These are phyloP conservation scores for Chamaenerion angustifolium DNA, from an alignment of 345 rosid species.

Conservation along the genomic window DNA sequence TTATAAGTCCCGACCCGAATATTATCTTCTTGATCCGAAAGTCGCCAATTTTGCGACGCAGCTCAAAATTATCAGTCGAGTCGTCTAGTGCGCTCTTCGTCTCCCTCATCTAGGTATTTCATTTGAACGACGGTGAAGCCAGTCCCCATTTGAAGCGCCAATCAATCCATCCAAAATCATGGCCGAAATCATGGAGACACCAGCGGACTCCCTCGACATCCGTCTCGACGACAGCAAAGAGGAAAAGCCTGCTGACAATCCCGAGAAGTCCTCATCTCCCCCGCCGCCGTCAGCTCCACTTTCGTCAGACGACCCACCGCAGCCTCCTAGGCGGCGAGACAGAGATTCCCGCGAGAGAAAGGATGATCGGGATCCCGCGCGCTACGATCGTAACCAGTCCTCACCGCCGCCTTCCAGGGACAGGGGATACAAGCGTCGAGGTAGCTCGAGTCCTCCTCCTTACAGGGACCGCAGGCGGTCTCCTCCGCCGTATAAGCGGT, in stretches of 20 bases:
- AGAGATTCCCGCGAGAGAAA: slow-evolving; percentile 76
- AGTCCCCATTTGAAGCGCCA: slow-evolving; percentile 3
- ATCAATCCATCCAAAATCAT: slow-evolving; percentile 23
- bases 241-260: slow-evolving; percentile 20
- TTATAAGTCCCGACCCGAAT: no score
- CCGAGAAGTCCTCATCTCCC: slow-evolving; percentile 10
- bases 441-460: slow-evolving; percentile 67
- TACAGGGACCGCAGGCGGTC: slow-evolving; percentile 62
- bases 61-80: neutral
- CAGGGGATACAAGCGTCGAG: slow-evolving; percentile 67
- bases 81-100: neutral
- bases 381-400: slow-evolving; percentile 66
- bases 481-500: slow-evolving; percentile 72
- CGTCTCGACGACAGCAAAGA: slow-evolving; percentile 19
- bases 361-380: slow-evolving; percentile 48
- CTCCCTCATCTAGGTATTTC: slow-evolving; percentile 24
- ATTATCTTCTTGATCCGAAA: neutral
- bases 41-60: neutral
- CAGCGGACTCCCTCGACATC: slow-evolving; percentile 50
- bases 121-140: neutral
- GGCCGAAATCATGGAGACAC: slow-evolving; percentile 59
- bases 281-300: slow-evolving; percentile 20
- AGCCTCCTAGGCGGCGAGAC: slow-evolving; percentile 43
- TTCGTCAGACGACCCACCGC: slow-evolving; percentile 8
- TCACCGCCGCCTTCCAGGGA: slow-evolving; percentile 42